phyloP scores from a whole-genome alignment of 768 basidiomycete genomes.

The Lentinula boryana region DNA sequence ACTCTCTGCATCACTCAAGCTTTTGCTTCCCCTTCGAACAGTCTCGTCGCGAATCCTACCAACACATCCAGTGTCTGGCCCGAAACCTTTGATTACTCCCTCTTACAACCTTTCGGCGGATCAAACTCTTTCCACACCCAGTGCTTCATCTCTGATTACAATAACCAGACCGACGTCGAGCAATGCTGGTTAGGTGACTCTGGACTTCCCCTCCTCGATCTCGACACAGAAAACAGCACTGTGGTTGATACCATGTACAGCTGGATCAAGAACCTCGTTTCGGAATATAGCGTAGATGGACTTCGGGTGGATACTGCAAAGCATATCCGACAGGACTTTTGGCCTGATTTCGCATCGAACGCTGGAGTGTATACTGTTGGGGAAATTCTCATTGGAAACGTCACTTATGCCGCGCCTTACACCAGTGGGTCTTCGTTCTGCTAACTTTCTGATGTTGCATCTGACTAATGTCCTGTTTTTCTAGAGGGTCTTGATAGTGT shows the following conservation, averaged over 20 bases:
- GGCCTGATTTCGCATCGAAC: slow-evolving; percentile 53
- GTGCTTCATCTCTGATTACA: slow-evolving; percentile 57
- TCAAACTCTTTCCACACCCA: slow-evolving; percentile 49
- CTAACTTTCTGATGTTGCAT: neutral
- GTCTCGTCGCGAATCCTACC: slow-evolving; percentile 14
- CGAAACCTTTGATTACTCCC: slow-evolving; percentile 22
- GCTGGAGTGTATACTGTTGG: slow-evolving; percentile 72
- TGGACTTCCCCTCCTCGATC: slow-evolving; percentile 56
- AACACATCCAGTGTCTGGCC: slow-evolving; percentile 12
- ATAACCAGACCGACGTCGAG: slow-evolving; percentile 49
- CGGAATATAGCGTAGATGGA: slow-evolving; percentile 58
- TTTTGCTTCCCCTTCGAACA: neutral
- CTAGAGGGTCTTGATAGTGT: slow-evolving; percentile 40
- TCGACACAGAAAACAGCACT: slow-evolving; percentile 60
- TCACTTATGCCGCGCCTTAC: slow-evolving; percentile 31
- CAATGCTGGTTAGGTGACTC: slow-evolving; percentile 77
- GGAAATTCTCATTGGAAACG: slow-evolving; percentile 31
- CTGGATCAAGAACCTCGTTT: slow-evolving; percentile 59
- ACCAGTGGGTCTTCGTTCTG: slow-evolving; percentile 17
- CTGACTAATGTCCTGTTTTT: neutral
- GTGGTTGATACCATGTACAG: slow-evolving; percentile 47
- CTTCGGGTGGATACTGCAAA: slow-evolving; percentile 60
- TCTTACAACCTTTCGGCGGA: slow-evolving; percentile 21
- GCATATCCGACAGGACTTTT: slow-evolving; percentile 63
- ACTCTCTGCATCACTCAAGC: neutral